Evolutionary conservation across 106 monocot genomes (phyloP).

Genomic region (Xerophyta viscosa): DNA sequence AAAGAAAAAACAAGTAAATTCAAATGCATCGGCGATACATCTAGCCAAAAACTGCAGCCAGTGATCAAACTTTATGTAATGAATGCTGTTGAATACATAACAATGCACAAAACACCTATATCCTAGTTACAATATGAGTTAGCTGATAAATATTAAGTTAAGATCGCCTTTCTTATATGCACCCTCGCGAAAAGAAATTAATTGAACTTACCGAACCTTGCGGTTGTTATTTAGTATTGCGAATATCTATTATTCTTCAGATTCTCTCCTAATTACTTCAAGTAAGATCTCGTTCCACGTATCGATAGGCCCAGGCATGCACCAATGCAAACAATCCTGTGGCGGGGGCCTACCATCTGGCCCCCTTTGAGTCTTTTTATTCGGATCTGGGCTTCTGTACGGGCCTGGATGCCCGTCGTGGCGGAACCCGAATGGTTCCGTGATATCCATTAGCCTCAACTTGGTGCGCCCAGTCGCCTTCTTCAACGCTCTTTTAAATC

Average conservation of each 20-base stretch:
- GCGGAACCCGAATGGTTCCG: conserved; percentile 32
- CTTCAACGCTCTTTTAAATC: conserved; percentile 19
- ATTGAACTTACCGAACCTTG: too few relatives aligned
- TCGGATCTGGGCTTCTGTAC: conserved; percentile 54
- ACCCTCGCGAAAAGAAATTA: too few relatives aligned
- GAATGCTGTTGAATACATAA: too few relatives aligned
- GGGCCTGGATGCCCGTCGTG: conserved; percentile 59
- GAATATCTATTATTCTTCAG: conserved; percentile 11
- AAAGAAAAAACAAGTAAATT: too few relatives aligned
- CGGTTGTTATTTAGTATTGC: too few relatives aligned
- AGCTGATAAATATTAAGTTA: too few relatives aligned
- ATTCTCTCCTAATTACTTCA: conserved; percentile 60
- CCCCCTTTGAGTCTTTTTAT: conserved; percentile 48
- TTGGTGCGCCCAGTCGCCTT: conserved; percentile 10
- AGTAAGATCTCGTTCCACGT: conserved; percentile 89
- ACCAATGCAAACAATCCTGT: conserved; percentile 95
- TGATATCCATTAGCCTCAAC: conserved; percentile 38
- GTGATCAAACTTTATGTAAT: too few relatives aligned
- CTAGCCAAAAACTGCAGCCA: too few relatives aligned
- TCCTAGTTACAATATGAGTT: too few relatives aligned
- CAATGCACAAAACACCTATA: too few relatives aligned
- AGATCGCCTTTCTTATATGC: too few relatives aligned
- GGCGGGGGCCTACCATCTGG: conserved; percentile 66
- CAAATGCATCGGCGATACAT: too few relatives aligned
- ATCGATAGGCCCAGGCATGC: conserved; percentile 93